Evolutionary conservation across 306 rosid species (phyloP), one percentile per base, ranked within the genome.

Genomic region (Trifolium pratense): DNA sequence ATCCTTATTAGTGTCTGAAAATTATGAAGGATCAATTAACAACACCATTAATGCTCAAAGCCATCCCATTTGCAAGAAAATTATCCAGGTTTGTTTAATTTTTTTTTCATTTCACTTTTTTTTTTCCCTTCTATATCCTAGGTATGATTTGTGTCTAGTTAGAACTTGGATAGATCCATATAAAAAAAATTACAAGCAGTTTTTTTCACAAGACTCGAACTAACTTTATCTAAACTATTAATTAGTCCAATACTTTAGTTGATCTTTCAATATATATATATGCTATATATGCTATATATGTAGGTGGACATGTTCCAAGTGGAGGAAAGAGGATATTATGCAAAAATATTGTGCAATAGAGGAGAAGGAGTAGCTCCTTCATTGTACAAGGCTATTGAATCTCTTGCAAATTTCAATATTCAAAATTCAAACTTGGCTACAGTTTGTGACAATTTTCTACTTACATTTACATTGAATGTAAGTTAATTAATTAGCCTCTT

Each of bases 281-380:
- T 81, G 9, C 1, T 66, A 36, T 75, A 72, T 53, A n/a, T n/a
- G n/a, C n/a, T n/a, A n/a, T n/a, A 93, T 66, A 36, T 75, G 74
- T 53, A 93, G 98, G 79, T 93, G 84, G 91, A 89, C 10, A 86
- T 89, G 84, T 83, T 81, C 74, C 96, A 88, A 86, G 96, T 94
- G 74, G 91, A 89, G 81, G 97, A 88, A 82, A 91, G 84, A 80
- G 91, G 86, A 17, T 91, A 89, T 76, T 86, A 87, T 75, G 85
- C 82, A 69, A 94, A 87, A 79, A 73, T 94, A 58, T 82, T 81
- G 39, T 70, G 98, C 81, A 84, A 83, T 32, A 88, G 76, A 76
- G 96, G 89, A 84, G 83, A 53, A 75, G 89, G 89, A 2, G 90
- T 86, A 31, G 95, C 90, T 56, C 53, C 85, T 10, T 81, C 97